These are phyloP conservation scores for Zymoseptoria ardabiliae DNA, from an alignment of 2,329 filamentous ascomycete genomes.

Conservation along the genomic window DNA sequence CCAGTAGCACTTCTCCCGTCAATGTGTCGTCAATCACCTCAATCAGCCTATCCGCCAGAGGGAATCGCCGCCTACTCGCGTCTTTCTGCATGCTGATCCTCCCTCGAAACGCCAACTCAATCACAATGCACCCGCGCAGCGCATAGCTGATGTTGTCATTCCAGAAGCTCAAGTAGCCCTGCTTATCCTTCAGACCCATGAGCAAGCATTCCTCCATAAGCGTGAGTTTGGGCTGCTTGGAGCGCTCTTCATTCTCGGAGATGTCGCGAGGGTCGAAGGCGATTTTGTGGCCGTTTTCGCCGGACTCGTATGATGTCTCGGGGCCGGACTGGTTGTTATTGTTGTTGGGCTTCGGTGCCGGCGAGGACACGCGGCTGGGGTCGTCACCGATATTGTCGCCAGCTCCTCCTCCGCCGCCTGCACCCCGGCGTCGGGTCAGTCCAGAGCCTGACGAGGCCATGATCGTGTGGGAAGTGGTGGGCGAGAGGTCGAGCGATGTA, in stretches of 20 bases:
- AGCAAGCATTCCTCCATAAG: slow-evolving; percentile 97
- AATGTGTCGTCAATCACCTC: slow-evolving; percentile 95
- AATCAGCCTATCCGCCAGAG: slow-evolving; percentile 84
- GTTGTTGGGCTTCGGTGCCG: slow-evolving; percentile 55
- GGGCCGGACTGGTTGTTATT: slow-evolving; percentile 44
- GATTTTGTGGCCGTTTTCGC: slow-evolving; percentile 97
- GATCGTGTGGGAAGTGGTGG: slow-evolving; percentile 10
- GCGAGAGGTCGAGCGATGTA: neutral
- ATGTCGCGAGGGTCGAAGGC: slow-evolving; percentile 96
- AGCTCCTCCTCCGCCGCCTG: slow-evolving; percentile 50
- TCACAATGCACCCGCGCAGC: slow-evolving; percentile 92
- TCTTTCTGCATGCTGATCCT: slow-evolving; percentile 99
- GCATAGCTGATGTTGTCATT: slow-evolving; percentile 99
- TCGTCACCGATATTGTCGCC: slow-evolving; percentile 57
- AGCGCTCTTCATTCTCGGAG: slow-evolving; percentile 89
- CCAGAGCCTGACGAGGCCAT: slow-evolving; percentile 68
- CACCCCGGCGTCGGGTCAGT: slow-evolving; percentile 63
- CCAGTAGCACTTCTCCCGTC: slow-evolving; percentile 92
- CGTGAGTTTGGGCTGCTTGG: slow-evolving; percentile 96
- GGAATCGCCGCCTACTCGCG: slow-evolving; percentile 81
- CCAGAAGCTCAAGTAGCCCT: slow-evolving; percentile 99
- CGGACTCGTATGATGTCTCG: slow-evolving; percentile 73
- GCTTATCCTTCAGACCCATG: slow-evolving; percentile 95
- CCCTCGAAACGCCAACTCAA: slow-evolving; percentile 91
- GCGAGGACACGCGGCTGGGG: slow-evolving; percentile 59